Evolutionary conservation across 2,329 filamentous ascomycete genomes (phyloP).

Genomic region (Sporothrix euskadiensis): DNA sequence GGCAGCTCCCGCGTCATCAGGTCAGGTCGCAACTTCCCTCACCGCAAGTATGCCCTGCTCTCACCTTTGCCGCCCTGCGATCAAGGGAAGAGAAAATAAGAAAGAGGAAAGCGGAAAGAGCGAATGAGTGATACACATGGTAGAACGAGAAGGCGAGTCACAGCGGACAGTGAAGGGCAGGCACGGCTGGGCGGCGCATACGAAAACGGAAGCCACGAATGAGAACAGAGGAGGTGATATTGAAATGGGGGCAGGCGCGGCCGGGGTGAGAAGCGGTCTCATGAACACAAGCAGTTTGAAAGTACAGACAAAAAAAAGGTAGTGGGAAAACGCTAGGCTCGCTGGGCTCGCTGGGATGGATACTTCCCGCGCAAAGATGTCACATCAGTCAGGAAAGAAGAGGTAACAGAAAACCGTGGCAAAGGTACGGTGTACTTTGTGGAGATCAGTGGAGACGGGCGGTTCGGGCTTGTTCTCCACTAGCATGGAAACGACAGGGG

Average conservation of each 20-base stretch:
- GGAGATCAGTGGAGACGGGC: conserved; percentile 29
- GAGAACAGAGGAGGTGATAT: background rate
- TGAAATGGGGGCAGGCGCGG: conserved; percentile 4
- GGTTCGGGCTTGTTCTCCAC: conserved; percentile 26
- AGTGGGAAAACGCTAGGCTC: too few relatives aligned
- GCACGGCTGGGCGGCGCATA: conserved; percentile 4
- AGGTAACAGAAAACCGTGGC: background rate
- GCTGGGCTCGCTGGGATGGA: background rate
- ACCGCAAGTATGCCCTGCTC: conserved; percentile 13
- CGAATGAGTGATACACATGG: background rate
- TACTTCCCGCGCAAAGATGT: conserved; percentile 14
- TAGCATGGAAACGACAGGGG: conserved; percentile 27
- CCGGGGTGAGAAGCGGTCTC: background rate
- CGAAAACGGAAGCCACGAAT: conserved; percentile 1
- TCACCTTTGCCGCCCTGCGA: conserved; percentile 13
- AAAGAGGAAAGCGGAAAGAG: background rate
- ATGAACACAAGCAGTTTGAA: background rate
- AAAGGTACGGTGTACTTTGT: conserved; percentile 25
- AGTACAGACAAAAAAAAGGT: background rate
- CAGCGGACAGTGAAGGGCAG: background rate
- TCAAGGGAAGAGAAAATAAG: background rate
- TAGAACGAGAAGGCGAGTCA: background rate
- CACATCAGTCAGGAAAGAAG: conserved; percentile 6
- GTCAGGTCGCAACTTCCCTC: conserved; percentile 22
- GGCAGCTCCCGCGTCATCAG: conserved; percentile 15